phyloP scores from a whole-genome alignment of 208 protist genomes.

The Leishmania tarentolae region DNA sequence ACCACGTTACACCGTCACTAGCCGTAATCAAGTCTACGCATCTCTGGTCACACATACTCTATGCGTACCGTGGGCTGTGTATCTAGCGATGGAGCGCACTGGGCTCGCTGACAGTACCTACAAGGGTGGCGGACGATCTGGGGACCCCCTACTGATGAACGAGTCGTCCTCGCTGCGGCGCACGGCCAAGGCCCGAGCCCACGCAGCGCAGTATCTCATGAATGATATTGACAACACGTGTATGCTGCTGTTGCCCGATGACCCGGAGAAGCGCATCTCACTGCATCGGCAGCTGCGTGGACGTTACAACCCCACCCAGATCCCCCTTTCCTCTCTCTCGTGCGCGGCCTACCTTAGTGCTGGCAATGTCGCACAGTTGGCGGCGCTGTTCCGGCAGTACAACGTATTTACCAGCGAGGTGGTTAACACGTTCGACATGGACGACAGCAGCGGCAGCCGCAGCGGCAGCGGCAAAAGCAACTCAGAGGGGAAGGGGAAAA shows the following conservation, averaged over 20 bases:
- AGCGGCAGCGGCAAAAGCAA: background rate
- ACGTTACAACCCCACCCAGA: conserved; percentile 77
- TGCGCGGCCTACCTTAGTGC: conserved; percentile 59
- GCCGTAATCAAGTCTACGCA: background rate
- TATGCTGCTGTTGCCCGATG: conserved; percentile 25
- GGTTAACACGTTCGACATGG: conserved; percentile 6
- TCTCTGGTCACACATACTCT: background rate
- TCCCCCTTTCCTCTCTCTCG: conserved; percentile 58
- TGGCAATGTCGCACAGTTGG: conserved; percentile 50
- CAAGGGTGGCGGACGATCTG: background rate
- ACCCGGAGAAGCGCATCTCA: conserved; percentile 37
- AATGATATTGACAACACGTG: conserved; percentile 33
- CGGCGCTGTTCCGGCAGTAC: conserved; percentile 44
- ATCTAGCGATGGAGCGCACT: background rate
- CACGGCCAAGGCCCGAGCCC: conserved; percentile 44
- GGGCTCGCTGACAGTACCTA: background rate
- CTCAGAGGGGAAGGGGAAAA: background rate
- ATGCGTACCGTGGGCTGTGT: background rate
- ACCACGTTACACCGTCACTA: background rate
- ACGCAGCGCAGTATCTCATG: conserved; percentile 49
- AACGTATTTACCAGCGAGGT: conserved; percentile 41
- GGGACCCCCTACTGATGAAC: background rate
- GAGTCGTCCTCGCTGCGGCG: conserved; percentile 14
- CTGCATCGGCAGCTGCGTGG: conserved; percentile 64
- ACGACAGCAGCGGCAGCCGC: background rate